These are phyloP conservation scores for Pezicula radicicola DNA, from an alignment of 2,329 filamentous ascomycete genomes.

Conservation along the genomic window DNA sequence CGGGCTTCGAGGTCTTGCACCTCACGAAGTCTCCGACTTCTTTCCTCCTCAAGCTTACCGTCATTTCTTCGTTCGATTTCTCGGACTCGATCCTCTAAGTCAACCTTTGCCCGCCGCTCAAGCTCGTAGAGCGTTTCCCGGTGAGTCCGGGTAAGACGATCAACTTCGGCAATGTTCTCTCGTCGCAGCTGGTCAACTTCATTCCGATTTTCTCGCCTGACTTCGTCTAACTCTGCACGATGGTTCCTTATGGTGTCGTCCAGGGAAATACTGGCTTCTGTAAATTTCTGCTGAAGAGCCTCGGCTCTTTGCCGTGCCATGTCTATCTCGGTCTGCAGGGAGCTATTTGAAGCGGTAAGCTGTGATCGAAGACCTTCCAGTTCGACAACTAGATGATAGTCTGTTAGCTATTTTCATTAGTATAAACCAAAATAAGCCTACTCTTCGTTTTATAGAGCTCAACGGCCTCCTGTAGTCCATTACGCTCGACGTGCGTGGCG, in stretches of 20 bases:
- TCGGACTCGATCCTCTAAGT: slow-evolving; percentile 26
- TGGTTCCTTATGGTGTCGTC: slow-evolving; percentile 45
- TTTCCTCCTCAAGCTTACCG: slow-evolving; percentile 64
- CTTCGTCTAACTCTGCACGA: slow-evolving; percentile 53
- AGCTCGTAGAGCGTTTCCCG: slow-evolving; percentile 66
- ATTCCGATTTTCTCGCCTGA: slow-evolving; percentile 49
- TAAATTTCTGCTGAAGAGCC: slow-evolving; percentile 34
- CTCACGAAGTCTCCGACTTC: slow-evolving; percentile 54
- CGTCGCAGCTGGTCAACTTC: slow-evolving; percentile 53
- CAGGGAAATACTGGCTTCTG: slow-evolving; percentile 45
- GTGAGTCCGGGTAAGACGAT: slow-evolving; percentile 57
- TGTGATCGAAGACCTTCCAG: slow-evolving; percentile 41
- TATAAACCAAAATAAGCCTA: slow-evolving; percentile 25
- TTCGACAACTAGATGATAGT: slow-evolving; percentile 33
- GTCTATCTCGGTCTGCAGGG: slow-evolving; percentile 67
- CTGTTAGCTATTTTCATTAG: not conserved
- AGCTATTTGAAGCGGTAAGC: slow-evolving; percentile 38
- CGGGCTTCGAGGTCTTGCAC: slow-evolving; percentile 60
- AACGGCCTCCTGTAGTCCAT: slow-evolving; percentile 69
- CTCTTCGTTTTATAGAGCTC: slow-evolving; percentile 64
- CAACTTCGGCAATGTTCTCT: slow-evolving; percentile 49
- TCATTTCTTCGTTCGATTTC: slow-evolving; percentile 27
- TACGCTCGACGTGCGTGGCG: slow-evolving; percentile 64
- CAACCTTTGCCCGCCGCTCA: slow-evolving; percentile 55
- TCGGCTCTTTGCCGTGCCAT: slow-evolving; percentile 41